Conservation (phyloP, 768 basidiomycete genomes). For the Xerocomus brunneocitrinus region DNA sequence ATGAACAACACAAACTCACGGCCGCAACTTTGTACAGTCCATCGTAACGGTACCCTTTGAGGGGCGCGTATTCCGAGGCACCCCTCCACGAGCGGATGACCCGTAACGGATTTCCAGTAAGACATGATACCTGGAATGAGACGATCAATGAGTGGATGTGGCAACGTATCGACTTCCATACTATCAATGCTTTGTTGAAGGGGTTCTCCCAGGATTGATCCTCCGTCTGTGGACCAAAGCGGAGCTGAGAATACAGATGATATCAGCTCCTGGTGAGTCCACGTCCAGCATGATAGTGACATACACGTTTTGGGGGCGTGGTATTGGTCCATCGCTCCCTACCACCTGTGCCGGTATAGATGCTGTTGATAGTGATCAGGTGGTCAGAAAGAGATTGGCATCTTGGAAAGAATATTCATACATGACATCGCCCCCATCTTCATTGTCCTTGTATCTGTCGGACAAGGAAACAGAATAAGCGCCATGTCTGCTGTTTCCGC, state of each 20-base stretch:
- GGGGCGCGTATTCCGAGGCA: conserved; percentile 25
- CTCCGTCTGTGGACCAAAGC: conserved; percentile 18
- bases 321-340: conserved; percentile 6
- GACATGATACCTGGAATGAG: conserved; percentile 17
- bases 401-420: conserved; percentile 4
- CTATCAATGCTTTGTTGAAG: conserved; percentile 17
- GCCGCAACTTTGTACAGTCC: conserved; percentile 25
- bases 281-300: neutral
- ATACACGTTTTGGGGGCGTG: conserved; percentile 19
- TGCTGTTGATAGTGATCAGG: conserved; percentile 12
- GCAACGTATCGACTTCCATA: neutral
- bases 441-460: conserved; percentile 18
- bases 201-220: conserved; percentile 21
- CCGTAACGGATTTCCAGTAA: conserved; percentile 19
- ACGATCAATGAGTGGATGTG: neutral
- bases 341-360: conserved; percentile 28
- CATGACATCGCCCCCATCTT: conserved; percentile 26
- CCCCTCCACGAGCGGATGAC: conserved; percentile 22
- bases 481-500: conserved; percentile 10
- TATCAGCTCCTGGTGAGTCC: neutral
- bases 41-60: conserved; percentile 27
- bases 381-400: neutral
- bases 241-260: conserved; percentile 4
- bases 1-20: conserved; percentile 8
- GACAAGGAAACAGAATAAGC: conserved; percentile 20